Percentiles rank a stretch among this genome's conserved stretches.
These are phyloP conservation scores for Metroxylon sagu DNA, from an alignment of 176 grass and related monocot genomes.

Conservation along the genomic window DNA sequence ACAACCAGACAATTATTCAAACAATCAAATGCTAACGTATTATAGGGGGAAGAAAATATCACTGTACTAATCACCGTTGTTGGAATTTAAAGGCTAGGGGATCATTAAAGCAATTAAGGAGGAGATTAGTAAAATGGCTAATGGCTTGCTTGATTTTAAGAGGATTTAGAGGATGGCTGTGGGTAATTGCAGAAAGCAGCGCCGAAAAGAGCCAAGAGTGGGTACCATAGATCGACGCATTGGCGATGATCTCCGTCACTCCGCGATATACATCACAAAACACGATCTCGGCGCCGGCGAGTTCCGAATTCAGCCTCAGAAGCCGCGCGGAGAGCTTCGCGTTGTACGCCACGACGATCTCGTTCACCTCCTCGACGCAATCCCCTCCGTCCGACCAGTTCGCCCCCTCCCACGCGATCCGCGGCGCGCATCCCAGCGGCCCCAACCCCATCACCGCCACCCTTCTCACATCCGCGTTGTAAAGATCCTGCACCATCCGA, in stretches of 20 bases:
- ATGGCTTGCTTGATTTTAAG: too few species aligned
- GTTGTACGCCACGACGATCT: slow-evolving; percentile 47
- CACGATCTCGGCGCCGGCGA: slow-evolving; percentile 38
- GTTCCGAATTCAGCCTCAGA: slow-evolving; percentile 16
- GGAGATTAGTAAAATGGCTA: too few species aligned
- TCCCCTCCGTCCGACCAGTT: slow-evolving; percentile 5
- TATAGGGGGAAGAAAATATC: too few species aligned
- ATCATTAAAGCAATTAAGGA: too few species aligned
- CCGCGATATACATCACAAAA: slow-evolving; percentile 63
- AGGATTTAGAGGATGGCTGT: too few species aligned
- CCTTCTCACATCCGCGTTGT: slow-evolving; percentile 48
- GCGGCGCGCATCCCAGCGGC: slow-evolving; percentile 58
- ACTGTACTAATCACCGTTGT: too few species aligned
- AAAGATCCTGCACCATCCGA: slow-evolving; percentile 35
- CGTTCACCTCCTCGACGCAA: slow-evolving; percentile 56
- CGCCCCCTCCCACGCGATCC: slow-evolving; percentile 40
- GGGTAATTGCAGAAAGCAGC: too few species aligned
- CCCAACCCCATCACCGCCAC: slow-evolving; percentile 54
- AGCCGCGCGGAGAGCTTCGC: slow-evolving; percentile 30
- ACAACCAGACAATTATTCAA: too few species aligned
- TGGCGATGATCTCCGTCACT: slow-evolving; percentile 52
- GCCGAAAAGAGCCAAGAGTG: too few species aligned
- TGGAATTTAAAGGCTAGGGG: too few species aligned
- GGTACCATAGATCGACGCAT: slow-evolving; percentile 31
- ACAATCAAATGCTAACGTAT: too few species aligned